Percentiles rank a stretch among this genome's conserved stretches.
Evolutionary conservation across 1,284 basidiomycete species (phyloP).

Genomic region (Puccinia triticina): DNA sequence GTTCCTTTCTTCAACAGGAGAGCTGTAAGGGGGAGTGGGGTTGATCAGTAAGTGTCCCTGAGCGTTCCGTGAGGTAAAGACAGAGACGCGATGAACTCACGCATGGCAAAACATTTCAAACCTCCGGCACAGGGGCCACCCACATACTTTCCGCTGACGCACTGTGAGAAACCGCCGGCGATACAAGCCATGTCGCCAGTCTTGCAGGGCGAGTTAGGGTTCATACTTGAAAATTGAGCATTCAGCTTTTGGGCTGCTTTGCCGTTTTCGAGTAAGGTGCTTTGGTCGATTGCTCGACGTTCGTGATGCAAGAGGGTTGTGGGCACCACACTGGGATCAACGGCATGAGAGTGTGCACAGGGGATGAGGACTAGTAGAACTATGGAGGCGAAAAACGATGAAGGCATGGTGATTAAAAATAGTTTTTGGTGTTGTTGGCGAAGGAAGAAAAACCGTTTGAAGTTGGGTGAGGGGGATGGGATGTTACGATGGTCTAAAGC

Average conservation of each 20-base stretch:
- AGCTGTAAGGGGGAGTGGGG: not conserved
- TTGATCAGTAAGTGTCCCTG: not conserved
- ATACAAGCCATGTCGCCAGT: conserved; percentile 47
- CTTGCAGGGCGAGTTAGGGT: conserved; percentile 20
- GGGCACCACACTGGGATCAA: not conserved
- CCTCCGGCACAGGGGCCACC: conserved; percentile 30
- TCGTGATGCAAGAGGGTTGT: not conserved
- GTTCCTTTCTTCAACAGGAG: conserved; percentile 40
- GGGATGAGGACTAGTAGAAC: not conserved
- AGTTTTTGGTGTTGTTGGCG: not conserved
- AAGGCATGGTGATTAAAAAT: not conserved
- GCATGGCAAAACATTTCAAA: conserved; percentile 42
- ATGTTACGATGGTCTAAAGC: not conserved
- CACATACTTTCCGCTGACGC: conserved; percentile 43
- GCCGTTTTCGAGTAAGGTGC: conserved; percentile 36
- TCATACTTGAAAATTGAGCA: conserved; percentile 35
- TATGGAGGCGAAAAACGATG: not conserved
- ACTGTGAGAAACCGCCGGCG: conserved; percentile 39
- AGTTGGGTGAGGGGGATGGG: not conserved
- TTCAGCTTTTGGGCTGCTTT: conserved; percentile 47
- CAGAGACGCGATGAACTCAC: not conserved
- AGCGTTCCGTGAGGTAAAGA: not conserved
- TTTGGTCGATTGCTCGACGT: conserved; percentile 14
- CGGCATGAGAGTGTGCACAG: not conserved
- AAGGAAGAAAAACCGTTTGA: not conserved